phyloP scores from a whole-genome alignment of 179 eudicot genomes.

The Silene vulgaris region DNA sequence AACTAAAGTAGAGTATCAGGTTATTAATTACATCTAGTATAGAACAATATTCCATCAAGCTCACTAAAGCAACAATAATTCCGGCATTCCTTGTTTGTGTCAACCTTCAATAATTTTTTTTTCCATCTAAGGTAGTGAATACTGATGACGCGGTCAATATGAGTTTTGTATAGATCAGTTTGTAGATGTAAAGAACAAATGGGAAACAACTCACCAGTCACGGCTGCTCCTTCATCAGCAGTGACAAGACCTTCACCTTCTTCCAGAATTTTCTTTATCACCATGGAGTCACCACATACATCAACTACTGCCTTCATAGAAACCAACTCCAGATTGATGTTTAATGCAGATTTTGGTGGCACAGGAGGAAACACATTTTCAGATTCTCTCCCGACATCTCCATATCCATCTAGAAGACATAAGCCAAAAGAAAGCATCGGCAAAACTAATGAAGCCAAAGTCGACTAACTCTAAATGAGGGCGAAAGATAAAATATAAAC shows the following conservation, averaged over 20 bases:
- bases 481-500: not conserved
- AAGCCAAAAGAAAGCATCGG: conserved; percentile 5
- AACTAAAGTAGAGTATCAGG: too few species aligned
- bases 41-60: too few species aligned
- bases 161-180: not conserved
- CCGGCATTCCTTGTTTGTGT: too few species aligned
- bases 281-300: conserved; percentile 54
- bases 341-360: conserved; percentile 39
- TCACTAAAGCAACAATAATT: too few species aligned
- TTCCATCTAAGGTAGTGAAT: too few species aligned
- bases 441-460: not conserved
- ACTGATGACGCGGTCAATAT: too few species aligned
- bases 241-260: conserved; percentile 47
- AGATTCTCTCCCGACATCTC: conserved; percentile 29
- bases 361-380: conserved; percentile 27
- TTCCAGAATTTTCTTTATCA: conserved; percentile 52
- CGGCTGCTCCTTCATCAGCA: conserved; percentile 57
- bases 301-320: conserved; percentile 50
- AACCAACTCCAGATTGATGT: conserved; percentile 40
- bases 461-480: not conserved
- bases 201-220: conserved; percentile 40
- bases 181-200: conserved; percentile 1
- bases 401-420: conserved; percentile 48
- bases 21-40: too few species aligned
- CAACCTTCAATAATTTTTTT: too few species aligned